Evolutionary conservation across 768 basidiomycete species (phyloP), one percentile per base, ranked within the genome.

Genomic region (Mycena epipterygia): DNA sequence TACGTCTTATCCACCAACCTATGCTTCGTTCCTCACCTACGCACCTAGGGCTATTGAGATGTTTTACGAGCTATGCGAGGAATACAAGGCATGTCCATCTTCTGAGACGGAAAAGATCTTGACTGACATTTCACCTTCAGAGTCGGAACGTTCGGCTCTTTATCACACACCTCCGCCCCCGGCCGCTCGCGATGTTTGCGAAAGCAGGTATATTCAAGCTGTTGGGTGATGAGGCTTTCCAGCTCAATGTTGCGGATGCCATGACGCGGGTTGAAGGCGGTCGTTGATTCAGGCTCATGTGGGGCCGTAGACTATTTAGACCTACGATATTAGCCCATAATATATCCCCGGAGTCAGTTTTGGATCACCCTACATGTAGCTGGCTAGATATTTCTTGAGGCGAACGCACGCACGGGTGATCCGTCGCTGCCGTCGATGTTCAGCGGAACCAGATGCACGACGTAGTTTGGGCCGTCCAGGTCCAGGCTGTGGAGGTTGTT

Each of bases 21-120:
- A 46, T 25, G n/a, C 23, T 48, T 14, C 9, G 51, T 52, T 27
- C 41, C 58, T 66, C 6, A 67, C 60, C 30, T 32, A 48, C 23
- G 37, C 32, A 35, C 64, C 8, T 75, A 95, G 94, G 32, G 95
- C 96, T 32, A 88, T 91, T 12, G 94, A 95, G 79, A 94, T 96
- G 72, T 90, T 97, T 75, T 86, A 87, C 67, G 95, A 97, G 77
- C 80, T 96, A 2, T 81, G 91, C 49, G 89, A 91, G 72, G 92
- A 94, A 17, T 96, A 98, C 80, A 85, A 88, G 81, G 95, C 93
- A 73, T 68, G 79, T 75, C 33, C 12, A 21, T 19, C 17, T 56
- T 62, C 37, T 21, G 53, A 25, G 41, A 23, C n/a, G 4, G 39
- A 39, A 66, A 4, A 3, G 32, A 17, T 5, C 19, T 25, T 29